Evolutionary conservation across 768 basidiomycete species (phyloP).

Genomic region (Mycena vitilis): DNA sequence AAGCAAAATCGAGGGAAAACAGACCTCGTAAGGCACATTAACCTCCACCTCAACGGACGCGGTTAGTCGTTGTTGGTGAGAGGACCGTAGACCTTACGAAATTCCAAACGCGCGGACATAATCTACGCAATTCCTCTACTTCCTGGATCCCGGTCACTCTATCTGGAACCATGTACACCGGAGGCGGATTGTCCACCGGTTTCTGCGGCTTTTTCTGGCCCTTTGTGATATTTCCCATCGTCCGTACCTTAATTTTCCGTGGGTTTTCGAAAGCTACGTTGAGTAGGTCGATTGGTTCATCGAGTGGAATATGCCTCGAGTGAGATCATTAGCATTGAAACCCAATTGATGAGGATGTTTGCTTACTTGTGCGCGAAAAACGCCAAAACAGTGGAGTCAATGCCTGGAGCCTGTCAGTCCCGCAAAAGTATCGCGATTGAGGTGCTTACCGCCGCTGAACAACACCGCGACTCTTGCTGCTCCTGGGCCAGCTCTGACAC

Average conservation of each 20-base stretch:
- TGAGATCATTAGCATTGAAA: slow-evolving; percentile 4
- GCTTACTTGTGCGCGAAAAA: slow-evolving; percentile 81
- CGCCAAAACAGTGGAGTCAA: slow-evolving; percentile 90
- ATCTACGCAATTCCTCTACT: slow-evolving; percentile 75
- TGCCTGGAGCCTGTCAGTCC: slow-evolving; percentile 57
- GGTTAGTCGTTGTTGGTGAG: slow-evolving; percentile 14
- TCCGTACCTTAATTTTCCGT: slow-evolving; percentile 69
- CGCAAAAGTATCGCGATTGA: not conserved
- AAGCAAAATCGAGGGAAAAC: not conserved
- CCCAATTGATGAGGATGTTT: slow-evolving; percentile 30
- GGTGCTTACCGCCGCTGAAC: slow-evolving; percentile 75
- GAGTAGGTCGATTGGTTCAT: slow-evolving; percentile 90
- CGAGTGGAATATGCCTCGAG: slow-evolving; percentile 72
- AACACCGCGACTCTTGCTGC: slow-evolving; percentile 81
- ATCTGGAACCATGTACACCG: slow-evolving; percentile 87
- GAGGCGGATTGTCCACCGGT: slow-evolving; percentile 11
- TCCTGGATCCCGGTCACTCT: slow-evolving; percentile 84
- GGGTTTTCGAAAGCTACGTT: slow-evolving; percentile 98
- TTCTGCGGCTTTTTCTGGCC: slow-evolving; percentile 34
- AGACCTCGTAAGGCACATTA: slow-evolving; percentile 83
- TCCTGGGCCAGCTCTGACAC: slow-evolving; percentile 40
- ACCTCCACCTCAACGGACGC: slow-evolving; percentile 74
- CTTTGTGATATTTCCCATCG: slow-evolving; percentile 54
- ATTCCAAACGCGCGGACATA: slow-evolving; percentile 91
- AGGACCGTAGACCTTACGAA: slow-evolving; percentile 66